Conservation (phyloP, 1,284 basidiomycete genomes). For the Malassezia nana region DNA sequence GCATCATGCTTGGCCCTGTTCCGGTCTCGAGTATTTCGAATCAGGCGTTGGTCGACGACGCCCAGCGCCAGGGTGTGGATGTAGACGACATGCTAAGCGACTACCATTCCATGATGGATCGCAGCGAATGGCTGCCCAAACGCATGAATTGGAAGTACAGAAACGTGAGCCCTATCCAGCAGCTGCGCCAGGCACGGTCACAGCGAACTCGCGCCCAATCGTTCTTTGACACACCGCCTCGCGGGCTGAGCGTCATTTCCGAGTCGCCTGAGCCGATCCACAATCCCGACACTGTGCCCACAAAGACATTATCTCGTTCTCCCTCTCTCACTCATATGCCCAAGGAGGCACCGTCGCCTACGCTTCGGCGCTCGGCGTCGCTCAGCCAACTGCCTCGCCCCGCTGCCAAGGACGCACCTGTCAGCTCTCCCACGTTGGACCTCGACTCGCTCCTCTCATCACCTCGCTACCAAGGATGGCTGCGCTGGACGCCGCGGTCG, state of each 20-base stretch:
- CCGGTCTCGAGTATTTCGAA: slow-evolving; percentile 3
- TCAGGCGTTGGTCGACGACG: not conserved
- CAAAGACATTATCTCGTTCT: not conserved
- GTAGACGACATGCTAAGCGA: not conserved
- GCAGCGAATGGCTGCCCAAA: not conserved
- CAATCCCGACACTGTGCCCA: not conserved
- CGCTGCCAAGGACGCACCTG: not conserved
- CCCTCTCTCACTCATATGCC: not conserved
- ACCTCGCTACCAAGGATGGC: not conserved
- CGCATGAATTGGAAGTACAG: not conserved
- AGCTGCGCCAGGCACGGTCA: not conserved
- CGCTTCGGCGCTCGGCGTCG: not conserved
- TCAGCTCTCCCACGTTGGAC: not conserved
- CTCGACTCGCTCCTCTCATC: not conserved
- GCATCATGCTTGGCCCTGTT: slow-evolving; percentile 12
- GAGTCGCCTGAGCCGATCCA: not conserved
- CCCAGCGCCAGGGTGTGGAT: not conserved
- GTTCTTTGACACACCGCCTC: not conserved
- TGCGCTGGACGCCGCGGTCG: not conserved
- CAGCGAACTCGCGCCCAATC: not conserved
- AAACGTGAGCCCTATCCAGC: not conserved
- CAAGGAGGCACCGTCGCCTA: not conserved
- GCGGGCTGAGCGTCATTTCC: not conserved
- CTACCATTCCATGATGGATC: not conserved
- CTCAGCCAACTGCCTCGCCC: not conserved